Percentiles rank a stretch among this genome's conserved stretches.
These are phyloP conservation scores for Aspergillus sp. DNA, from an alignment of 2,329 filamentous ascomycete species.

Conservation along the genomic window DNA sequence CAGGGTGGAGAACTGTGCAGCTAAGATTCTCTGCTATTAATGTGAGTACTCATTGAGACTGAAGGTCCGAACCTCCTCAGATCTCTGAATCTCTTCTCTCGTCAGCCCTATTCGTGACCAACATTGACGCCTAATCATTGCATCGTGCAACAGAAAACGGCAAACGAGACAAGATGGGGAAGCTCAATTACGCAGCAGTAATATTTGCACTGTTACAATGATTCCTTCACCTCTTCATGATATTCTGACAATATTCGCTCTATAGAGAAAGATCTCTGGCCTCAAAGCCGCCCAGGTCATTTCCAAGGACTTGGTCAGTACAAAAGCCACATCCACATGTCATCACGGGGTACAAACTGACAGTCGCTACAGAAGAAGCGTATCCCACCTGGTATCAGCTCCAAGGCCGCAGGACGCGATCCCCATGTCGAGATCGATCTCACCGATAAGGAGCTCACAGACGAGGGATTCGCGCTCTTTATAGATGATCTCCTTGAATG, in stretches of 20 bases:
- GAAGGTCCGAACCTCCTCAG: too few species aligned
- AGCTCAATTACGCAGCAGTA: constrained; percentile 41
- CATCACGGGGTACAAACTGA: not conserved
- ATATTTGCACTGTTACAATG: constrained; percentile 5
- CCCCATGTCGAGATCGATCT: constrained; percentile 45
- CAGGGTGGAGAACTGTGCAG: too few species aligned
- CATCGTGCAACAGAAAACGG: too few species aligned
- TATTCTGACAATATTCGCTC: not conserved
- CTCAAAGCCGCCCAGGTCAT: constrained; percentile 46
- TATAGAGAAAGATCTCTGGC: constrained; percentile 45
- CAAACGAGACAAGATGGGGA: constrained; percentile 30
- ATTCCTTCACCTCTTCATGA: not conserved
- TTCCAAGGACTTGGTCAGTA: constrained; percentile 40
- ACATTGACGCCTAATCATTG: not conserved
- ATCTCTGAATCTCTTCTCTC: too few species aligned
- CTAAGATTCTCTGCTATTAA: too few species aligned
- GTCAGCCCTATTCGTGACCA: not conserved
- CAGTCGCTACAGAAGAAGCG: constrained; percentile 29
- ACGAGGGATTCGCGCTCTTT: constrained; percentile 44
- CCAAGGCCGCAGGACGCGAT: constrained; percentile 29
- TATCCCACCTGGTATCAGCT: constrained; percentile 27
- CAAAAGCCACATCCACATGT: not conserved
- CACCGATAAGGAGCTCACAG: constrained; percentile 44
- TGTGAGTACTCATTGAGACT: too few species aligned
- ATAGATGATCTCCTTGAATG: constrained; percentile 42